Base-by-base conservation (phyloP, 2,329 filamentous ascomycete species). In the Kalmusia sp. region DNA sequence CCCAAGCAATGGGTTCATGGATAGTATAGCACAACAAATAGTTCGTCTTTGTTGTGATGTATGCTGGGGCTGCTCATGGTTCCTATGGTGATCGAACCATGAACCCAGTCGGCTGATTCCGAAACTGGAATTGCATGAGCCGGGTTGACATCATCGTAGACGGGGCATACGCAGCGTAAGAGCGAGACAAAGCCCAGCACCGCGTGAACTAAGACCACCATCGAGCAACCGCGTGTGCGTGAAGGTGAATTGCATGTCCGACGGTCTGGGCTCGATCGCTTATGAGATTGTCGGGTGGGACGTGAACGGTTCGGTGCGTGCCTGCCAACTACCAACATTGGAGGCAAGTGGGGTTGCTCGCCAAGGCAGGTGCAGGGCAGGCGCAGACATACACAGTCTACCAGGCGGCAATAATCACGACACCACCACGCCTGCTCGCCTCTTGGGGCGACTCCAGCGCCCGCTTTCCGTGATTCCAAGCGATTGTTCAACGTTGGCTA, bases 401-500 rank as follows among this genome's bases (percentile, higher is more conserved):
- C 6, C 4, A 41, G 38, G 38, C 38, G 38, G 38, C 44, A 37
- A 15, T 14, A 22, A n/a, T 27, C 31, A 37, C 44, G 24, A 37
- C 33, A 37, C 33, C 44, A 37, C 44, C 22, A 37, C 30, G 30
- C 33, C 44, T 22, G 24, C 11, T 30, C 24, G n/a, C 44, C 33
- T 12, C 27, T 12, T 6, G 31, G 28, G 44, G 31, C 44, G 44
- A 37, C 31, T 35, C 27, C 40, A 44, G 17, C 7, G 19, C 30
- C 28, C 19, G 31, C 27, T 14, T n/a, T 24, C 37, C 28, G 37
- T 52, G 38, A 39, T 34, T 38, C 38, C 34, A 53, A 52, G 53
- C 57, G 49, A 59, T 63, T 63, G 55, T 54, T 57, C 51, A 62
- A 30, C 33, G 46, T 58, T 64, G 58, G 52, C 60, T 59, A 62